These are phyloP conservation scores for Fennellomyces sp. DNA, from an alignment of 371 early-diverging fungal genomes.

Conservation along the genomic window DNA sequence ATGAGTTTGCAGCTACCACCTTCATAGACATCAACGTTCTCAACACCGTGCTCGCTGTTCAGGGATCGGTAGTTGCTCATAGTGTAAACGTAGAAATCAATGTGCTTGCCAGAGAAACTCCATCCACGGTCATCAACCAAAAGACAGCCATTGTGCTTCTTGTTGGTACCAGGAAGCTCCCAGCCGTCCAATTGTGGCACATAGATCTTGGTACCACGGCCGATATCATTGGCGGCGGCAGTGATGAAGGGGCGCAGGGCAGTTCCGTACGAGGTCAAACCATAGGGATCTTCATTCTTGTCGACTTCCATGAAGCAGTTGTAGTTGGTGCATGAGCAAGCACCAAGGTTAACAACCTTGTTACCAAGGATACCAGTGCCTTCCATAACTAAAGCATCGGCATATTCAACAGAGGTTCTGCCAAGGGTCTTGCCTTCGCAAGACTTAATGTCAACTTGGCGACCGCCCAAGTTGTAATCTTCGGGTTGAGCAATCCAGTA, in stretches of 20 bases:
- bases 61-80: slow-evolving; percentile 27
- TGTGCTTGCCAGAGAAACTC: slow-evolving; percentile 30
- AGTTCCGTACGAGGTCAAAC: slow-evolving; percentile 22
- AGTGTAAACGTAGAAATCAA: slow-evolving; percentile 30
- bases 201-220: slow-evolving; percentile 37
- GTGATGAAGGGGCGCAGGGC: slow-evolving; percentile 28
- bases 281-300: slow-evolving; percentile 24
- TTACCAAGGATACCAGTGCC: slow-evolving; percentile 26
- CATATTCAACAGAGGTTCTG: slow-evolving; percentile 19
- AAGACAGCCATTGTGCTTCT: slow-evolving; percentile 37
- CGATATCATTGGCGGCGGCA: slow-evolving; percentile 26
- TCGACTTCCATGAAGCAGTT: slow-evolving; percentile 29
- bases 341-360: slow-evolving; percentile 30
- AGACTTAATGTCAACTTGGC: slow-evolving; percentile 22
- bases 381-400: slow-evolving; percentile 33
- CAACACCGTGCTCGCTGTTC: slow-evolving; percentile 23
- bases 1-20: slow-evolving; percentile 35
- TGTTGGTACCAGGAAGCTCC: slow-evolving; percentile 21
- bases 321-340: slow-evolving; percentile 29
- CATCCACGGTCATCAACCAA: slow-evolving; percentile 34
- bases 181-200: slow-evolving; percentile 28
- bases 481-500: slow-evolving; percentile 32
- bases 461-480: slow-evolving; percentile 21
- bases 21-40: slow-evolving; percentile 28
- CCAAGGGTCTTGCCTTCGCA: slow-evolving; percentile 31